These are phyloP conservation scores for Dryas drummondii DNA, from an alignment of 306 rosid genomes.

Conservation along the genomic window DNA sequence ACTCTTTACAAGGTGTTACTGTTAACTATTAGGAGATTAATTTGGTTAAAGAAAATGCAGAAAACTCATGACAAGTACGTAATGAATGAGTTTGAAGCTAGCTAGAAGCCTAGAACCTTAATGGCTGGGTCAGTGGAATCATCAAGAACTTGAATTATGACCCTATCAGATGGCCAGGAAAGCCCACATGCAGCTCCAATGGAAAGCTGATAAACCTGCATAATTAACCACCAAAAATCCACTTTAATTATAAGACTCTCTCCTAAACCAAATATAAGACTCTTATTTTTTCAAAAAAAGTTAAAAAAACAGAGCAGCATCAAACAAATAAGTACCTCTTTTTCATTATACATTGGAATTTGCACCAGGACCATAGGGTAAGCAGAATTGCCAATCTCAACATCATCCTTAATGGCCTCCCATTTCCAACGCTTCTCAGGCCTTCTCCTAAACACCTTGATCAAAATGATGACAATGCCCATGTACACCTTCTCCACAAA, in stretches of 20 bases:
- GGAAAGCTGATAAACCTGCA: constrained; percentile 43
- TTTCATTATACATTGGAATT: constrained; percentile 44
- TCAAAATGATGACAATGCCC: constrained; percentile 60
- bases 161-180: constrained; percentile 43
- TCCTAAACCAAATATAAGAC: background rate
- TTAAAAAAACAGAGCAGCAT: background rate
- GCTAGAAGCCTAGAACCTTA: constrained; percentile 19
- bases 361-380: constrained; percentile 48
- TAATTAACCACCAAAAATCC: background rate
- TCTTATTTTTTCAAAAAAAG: background rate
- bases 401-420: constrained; percentile 66
- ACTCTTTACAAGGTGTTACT: no score
- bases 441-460: constrained; percentile 50
- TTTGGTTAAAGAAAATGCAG: no score
- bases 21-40: no score
- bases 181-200: constrained; percentile 46
- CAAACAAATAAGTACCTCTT: constrained; percentile 17
- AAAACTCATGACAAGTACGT: no score
- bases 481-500: constrained; percentile 77
- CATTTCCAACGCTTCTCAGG: constrained; percentile 76
- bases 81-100: background rate
- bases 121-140: constrained; percentile 40
- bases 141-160: constrained; percentile 41
- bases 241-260: background rate
- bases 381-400: constrained; percentile 59